Evolutionary conservation across 768 basidiomycete species (phyloP), one percentile per base, ranked within the genome.

Genomic region (Suillus placidus): DNA sequence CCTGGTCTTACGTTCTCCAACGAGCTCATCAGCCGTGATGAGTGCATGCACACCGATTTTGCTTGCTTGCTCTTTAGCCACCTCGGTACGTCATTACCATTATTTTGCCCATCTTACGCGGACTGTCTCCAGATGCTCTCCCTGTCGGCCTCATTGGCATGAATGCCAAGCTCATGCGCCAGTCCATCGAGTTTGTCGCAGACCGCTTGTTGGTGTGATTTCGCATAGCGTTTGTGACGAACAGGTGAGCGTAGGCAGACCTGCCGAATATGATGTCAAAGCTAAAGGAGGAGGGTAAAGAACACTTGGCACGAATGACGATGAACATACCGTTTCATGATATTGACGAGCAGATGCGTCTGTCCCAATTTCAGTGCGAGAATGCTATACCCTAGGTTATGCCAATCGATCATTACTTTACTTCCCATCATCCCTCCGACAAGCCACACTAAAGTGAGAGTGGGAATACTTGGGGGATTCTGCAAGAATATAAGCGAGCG

Each of bases 401-500:
- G 97, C 97, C 97, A 99, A 79, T 99, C 97, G 63, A 99, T 95
- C 66, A 99, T 92, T 69, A 99, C 81, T 71, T 92, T 94, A 69
- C 90, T 90, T 4, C 92, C 90, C 20, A 88, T 84, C 18, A 94
- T 71, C 23, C 80, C 73, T 26, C 85, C 85, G 1, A 90, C 88
- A 34, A 95, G 76, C 83, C 92, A 92, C 3, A 93, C 94, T 23
- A 99, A 80, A 3, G 90, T 89, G 20, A 99, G 85, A 0, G 96
- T 96, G 1, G 97, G 97, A 43, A 99, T 95, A 66, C 92, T 93
- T 10, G 97, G 97, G 34, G 97, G 97, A 73, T 99, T 99, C 94
- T 99, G 72, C 6, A 20, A 12, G 20, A 67, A 63, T 3, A 13
- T 38, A 49, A 32, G 26, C 20, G 37, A 51, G 40, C 37, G 5